A percentile compares a stretch with the other conserved stretches of the same genome.
Conservation (phyloP, 305 asterid species). For the Lippia alba region DNA sequence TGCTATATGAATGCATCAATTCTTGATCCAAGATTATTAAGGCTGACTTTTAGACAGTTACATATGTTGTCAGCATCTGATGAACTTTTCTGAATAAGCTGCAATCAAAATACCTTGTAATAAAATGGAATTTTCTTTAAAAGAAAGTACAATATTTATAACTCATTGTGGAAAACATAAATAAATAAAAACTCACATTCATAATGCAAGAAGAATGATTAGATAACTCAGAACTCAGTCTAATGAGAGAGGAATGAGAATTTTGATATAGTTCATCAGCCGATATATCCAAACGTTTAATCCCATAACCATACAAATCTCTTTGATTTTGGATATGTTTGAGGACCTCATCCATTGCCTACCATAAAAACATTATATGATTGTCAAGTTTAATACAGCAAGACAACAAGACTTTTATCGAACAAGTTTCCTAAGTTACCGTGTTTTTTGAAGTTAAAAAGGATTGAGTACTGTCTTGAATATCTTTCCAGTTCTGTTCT, state of each 20-base stretch:
- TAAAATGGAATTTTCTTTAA: no score
- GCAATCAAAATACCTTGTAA: not conserved
- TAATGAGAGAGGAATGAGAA: slow-evolving; percentile 46
- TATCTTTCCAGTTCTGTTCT: slow-evolving; percentile 51
- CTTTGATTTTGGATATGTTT: slow-evolving; percentile 46
- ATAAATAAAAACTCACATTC: slow-evolving; percentile 41
- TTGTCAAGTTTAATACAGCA: not conserved
- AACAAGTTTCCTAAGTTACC: slow-evolving; percentile 41
- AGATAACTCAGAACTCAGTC: slow-evolving; percentile 53
- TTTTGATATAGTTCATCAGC: slow-evolving; percentile 46
- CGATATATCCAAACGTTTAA: slow-evolving; percentile 43
- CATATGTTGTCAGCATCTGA: slow-evolving; percentile 41
- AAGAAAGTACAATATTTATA: no score
- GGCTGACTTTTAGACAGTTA: slow-evolving; percentile 45
- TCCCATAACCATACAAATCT: slow-evolving; percentile 39
- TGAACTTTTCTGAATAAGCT: slow-evolving; percentile 50
- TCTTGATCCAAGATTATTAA: slow-evolving; percentile 41
- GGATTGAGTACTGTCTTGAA: slow-evolving; percentile 49
- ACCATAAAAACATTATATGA: slow-evolving; percentile 13
- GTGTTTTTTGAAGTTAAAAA: slow-evolving; percentile 48
- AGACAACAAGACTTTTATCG: not conserved
- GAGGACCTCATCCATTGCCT: slow-evolving; percentile 54
- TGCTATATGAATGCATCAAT: slow-evolving; percentile 42
- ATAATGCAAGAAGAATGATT: slow-evolving; percentile 43
- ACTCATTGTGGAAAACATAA: not conserved